Percentiles rank a stretch among this genome's conserved stretches.
Evolutionary conservation across 148 eudicot species (phyloP).

Genomic region (Rhododendron molle): DNA sequence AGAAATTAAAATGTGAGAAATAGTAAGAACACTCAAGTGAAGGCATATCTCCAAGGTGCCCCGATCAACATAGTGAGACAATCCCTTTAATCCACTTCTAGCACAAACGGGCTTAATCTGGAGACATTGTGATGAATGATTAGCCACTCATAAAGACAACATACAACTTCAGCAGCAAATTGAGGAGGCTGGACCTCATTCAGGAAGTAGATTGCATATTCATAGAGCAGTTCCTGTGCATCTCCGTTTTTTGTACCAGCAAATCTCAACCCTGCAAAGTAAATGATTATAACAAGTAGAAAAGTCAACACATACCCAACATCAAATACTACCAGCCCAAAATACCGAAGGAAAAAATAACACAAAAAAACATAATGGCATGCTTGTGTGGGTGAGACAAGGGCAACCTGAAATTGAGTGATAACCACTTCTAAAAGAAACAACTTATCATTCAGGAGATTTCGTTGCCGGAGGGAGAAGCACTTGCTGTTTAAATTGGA

Average conservation of each 20-base stretch:
- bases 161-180: conserved; percentile 13
- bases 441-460: neutral
- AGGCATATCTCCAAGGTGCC: conserved; percentile 93
- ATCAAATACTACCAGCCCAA: neutral
- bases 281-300: neutral
- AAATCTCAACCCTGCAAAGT: conserved; percentile 43
- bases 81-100: conserved; percentile 55
- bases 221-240: conserved; percentile 74
- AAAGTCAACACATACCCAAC: neutral
- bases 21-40: conserved; percentile 70
- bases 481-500: no score
- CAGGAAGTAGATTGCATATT: conserved; percentile 67
- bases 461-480: neutral
- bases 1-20: neutral
- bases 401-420: neutral
- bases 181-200: conserved; percentile 61
- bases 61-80: conserved; percentile 76
- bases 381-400: neutral
- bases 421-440: neutral
- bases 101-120: conserved; percentile 84
- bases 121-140: conserved; percentile 18
- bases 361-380: neutral
- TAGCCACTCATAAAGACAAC: neutral
- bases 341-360: neutral
- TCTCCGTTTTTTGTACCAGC: conserved; percentile 91